Evolutionary conservation across 345 rosid species (phyloP), one percentile per base, ranked within the genome.

Genomic region (Lepidium africanum): DNA sequence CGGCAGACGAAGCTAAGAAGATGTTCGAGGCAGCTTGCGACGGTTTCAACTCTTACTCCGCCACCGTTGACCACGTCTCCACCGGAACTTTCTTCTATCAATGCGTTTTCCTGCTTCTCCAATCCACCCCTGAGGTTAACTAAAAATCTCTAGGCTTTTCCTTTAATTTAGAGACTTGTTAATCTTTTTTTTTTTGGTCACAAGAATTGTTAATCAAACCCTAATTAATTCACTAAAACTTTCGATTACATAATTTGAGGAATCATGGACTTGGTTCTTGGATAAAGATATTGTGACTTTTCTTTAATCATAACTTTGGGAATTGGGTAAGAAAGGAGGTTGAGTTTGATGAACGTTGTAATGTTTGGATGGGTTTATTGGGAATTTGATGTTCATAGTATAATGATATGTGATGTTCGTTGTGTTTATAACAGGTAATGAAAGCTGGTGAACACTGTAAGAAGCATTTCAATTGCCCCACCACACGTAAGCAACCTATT

Each of bases 31-130:
- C 89, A 2, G 88, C 92, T 25, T 90, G 94, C 63, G 79, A 82
- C n/a, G 89, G 89, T 8, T 65, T 84, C 7, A 84, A 72, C 55
- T 65, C 83, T 54, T 93, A 86, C 55, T 70, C 50, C 0, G 91
- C 81, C 23, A 72, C 67, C 10, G 91, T 82, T 2, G 87, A 88
- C 61, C 79, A 82, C 17, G 84, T 87, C 45, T 85, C 86, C 58
- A 77, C 89, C 0, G 97, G 96, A 12, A 81, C 88, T 71, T 89
- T 86, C 85, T 88, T 77, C 62, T 84, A 78, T 37, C 96, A 88
- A 74, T 85, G 94, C 66, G 88, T 90, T n/a, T 84, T 49, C 65
- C 71, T 93, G 82, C 92, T 93, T 63, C 84, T 93, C 48, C 76
- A 66, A 45, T 83, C 88, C 2, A 78, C 90, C 21, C 52, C 85